A percentile compares a stretch with the other conserved stretches of the same genome.
Evolutionary conservation across 2,329 filamentous ascomycete species (phyloP).

Genomic region (Exophiala oligosperma): DNA sequence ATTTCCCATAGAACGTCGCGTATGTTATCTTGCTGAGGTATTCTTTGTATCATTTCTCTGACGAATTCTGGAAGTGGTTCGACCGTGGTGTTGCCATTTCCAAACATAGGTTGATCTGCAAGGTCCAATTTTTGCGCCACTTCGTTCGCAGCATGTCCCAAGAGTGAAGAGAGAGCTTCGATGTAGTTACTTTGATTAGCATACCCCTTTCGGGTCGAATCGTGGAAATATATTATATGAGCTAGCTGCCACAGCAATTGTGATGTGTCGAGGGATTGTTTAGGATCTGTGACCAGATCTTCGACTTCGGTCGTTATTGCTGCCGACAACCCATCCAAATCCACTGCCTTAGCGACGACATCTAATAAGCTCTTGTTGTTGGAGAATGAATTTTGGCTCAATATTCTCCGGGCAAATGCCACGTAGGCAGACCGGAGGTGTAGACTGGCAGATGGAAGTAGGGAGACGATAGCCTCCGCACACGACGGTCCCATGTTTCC

Average conservation of each 20-base stretch:
- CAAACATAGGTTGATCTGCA: constrained; percentile 28
- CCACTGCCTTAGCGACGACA: constrained; percentile 9
- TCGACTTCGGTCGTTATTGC: constrained; percentile 16
- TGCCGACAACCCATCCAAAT: constrained; percentile 9
- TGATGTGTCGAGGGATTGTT: constrained; percentile 41
- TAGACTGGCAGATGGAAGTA: constrained; percentile 11
- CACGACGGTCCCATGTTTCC: constrained; percentile 6
- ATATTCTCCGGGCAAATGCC: constrained; percentile 16
- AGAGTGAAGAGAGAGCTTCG: constrained; percentile 54
- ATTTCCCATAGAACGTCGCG: constrained; percentile 17
- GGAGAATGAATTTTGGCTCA: constrained; percentile 14
- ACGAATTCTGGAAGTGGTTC: constrained; percentile 55
- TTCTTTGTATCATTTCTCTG: constrained; percentile 62
- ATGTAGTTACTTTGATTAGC: constrained; percentile 52
- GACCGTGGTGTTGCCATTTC: constrained; percentile 26
- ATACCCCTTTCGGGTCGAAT: constrained; percentile 34
- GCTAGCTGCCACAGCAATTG: constrained; percentile 58
- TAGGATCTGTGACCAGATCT: constrained; percentile 31
- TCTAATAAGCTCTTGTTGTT: constrained; percentile 6
- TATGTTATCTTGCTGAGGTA: constrained; percentile 44
- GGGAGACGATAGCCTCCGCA: constrained; percentile 8
- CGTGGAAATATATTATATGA: constrained; percentile 60
- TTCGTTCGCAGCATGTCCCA: constrained; percentile 57
- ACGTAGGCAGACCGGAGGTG: constrained; percentile 8
- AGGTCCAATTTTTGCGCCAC: constrained; percentile 53